A percentile compares a stretch with the other conserved stretches of the same genome.
phyloP scores from a whole-genome alignment of 805 yeast species.

The Lachancea meyersii region DNA sequence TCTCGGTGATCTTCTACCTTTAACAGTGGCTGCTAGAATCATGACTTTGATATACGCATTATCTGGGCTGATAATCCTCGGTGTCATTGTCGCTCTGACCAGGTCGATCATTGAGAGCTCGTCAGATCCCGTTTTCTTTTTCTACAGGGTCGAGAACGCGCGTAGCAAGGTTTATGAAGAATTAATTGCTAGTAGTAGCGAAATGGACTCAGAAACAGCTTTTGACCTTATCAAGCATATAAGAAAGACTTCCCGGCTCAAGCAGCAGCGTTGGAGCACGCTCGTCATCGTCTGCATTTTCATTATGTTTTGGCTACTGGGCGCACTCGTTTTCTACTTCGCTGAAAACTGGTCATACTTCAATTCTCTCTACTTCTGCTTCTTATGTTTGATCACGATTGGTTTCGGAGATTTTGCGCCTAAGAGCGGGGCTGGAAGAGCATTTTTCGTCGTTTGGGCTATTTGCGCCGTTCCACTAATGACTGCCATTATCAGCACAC shows the following conservation, averaged over 20 bases:
- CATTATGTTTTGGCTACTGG: constrained; percentile 60
- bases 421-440: constrained; percentile 52
- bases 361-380: constrained; percentile 66
- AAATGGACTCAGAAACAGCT: constrained; percentile 39
- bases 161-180: constrained; percentile 34
- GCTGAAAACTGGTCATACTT: constrained; percentile 71
- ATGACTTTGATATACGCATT: constrained; percentile 58
- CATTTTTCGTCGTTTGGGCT: constrained; percentile 76
- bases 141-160: constrained; percentile 55
- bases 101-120: constrained; percentile 57
- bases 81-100: constrained; percentile 66
- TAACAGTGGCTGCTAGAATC: constrained; percentile 46
- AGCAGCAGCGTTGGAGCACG: constrained; percentile 38
- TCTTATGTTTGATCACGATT: constrained; percentile 68
- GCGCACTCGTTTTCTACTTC: constrained; percentile 56
- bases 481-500: constrained; percentile 70
- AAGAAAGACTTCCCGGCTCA: constrained; percentile 36
- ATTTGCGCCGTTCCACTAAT: constrained; percentile 78
- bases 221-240: constrained; percentile 54
- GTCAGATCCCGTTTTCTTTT: constrained; percentile 54
- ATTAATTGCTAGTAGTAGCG: constrained; percentile 12
- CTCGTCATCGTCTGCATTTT: constrained; percentile 40
- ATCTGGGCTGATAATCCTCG: constrained; percentile 65
- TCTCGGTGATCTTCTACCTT: constrained; percentile 65
- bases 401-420: constrained; percentile 83